phyloP scores from a whole-genome alignment of 768 basidiomycete species.

The Tulasnella sp. region DNA sequence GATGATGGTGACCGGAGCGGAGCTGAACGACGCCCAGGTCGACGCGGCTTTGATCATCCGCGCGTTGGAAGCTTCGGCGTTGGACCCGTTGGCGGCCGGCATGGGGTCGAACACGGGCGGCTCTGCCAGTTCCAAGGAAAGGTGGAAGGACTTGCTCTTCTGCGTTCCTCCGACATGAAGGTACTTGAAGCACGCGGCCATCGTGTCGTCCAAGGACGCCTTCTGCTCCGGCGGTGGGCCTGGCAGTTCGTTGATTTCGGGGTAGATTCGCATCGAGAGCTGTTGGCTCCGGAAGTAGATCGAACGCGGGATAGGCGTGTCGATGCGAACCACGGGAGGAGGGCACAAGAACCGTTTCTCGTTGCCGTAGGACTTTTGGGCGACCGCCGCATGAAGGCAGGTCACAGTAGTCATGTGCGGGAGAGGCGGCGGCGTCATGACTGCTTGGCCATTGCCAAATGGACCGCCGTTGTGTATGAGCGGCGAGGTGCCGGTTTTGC shows the following conservation, averaged over 20 bases:
- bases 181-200: slow-evolving; percentile 85
- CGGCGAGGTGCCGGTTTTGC: not conserved
- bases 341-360: slow-evolving; percentile 93
- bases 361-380: slow-evolving; percentile 92
- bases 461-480: not conserved
- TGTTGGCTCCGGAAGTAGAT: slow-evolving; percentile 63
- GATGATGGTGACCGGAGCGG: slow-evolving; percentile 85
- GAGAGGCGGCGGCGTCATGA: not conserved
- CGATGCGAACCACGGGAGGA: slow-evolving; percentile 85
- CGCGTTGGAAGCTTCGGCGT: slow-evolving; percentile 26
- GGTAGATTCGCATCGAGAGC: slow-evolving; percentile 75
- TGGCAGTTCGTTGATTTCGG: slow-evolving; percentile 60
- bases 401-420: slow-evolving; percentile 70
- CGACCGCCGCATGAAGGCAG: slow-evolving; percentile 84
- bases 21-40: slow-evolving; percentile 80
- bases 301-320: slow-evolving; percentile 49
- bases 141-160: slow-evolving; percentile 81
- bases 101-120: slow-evolving; percentile 34
- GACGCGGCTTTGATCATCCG: slow-evolving; percentile 16
- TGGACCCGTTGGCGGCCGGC: slow-evolving; percentile 28
- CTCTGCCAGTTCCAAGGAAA: slow-evolving; percentile 75
- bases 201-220: slow-evolving; percentile 67
- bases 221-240: slow-evolving; percentile 53
- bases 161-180: slow-evolving; percentile 71
- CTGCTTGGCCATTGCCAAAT: not conserved